Evolutionary conservation across 2,329 filamentous ascomycete species (phyloP), one percentile per base, ranked within the genome.

Genomic region (Pseudogymnoascus destructans): DNA sequence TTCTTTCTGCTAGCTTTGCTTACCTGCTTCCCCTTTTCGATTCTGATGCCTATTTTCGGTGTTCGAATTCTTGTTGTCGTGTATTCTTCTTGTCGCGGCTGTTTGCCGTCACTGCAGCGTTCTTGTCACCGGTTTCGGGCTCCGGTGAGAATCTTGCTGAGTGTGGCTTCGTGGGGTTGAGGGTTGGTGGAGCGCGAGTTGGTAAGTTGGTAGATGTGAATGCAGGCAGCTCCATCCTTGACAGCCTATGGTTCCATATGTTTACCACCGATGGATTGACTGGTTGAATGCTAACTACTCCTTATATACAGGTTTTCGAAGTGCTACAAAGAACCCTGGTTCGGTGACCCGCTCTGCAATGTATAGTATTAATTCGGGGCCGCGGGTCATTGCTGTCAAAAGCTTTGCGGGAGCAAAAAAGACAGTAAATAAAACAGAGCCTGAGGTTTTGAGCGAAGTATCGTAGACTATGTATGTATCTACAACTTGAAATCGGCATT

Each of bases 401-500:
- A 15, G 35, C 7, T 38, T 8, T 9, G 3, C 7, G 3, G 3
- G n/a, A 38, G 17, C 8, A 9, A 3, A 40, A 21, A 21, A 5
- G 36, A 11, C n/a, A n/a, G n/a, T n/a, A 6, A 25, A 6, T 25
- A 25, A 40, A 3, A 11, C 17, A 11, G 35, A 17, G 7, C 1
- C 17, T 1, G 5, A 19, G 36, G 5, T 3, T 5, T 21, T 8
- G 19, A 40, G 11, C 19, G 11, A 19, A 21, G 11, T 21, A 42
- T 42, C 17, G 23, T 42, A 13, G 10, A 23, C 19, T 42, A 10
- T 9, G 1, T 11, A 17, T 21, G 1, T 11, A 17, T 21, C 60
- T 63, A 90, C 46, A 93, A 72, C 70, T 93, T 93, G 66, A 93
- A 92, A 67, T 90, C 86, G 3, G 76, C 78, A 66, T 84, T 87